phyloP scores from a whole-genome alignment of 2,329 filamentous ascomycete species.

The Lachnellula hyalina region DNA sequence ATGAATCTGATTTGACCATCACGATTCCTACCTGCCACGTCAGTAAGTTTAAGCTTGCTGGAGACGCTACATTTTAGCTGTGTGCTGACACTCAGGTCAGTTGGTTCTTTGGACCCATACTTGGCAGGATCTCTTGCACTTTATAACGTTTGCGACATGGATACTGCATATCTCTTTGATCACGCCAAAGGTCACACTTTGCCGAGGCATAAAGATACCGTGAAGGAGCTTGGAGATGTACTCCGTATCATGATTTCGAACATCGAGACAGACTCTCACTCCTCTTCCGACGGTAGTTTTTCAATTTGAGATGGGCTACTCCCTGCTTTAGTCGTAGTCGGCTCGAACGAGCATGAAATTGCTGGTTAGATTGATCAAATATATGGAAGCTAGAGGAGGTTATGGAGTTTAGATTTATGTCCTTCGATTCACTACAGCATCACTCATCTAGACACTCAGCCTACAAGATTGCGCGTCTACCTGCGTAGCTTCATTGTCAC shows the following conservation, averaged over 20 bases:
- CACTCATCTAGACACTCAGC: too few relatives aligned
- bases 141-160: conserved; percentile 59
- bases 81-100: conserved; percentile 24
- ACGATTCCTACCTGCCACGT: conserved; percentile 49
- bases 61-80: not conserved
- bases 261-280: conserved; percentile 4
- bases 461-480: too few relatives aligned
- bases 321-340: not conserved
- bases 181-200: conserved; percentile 61
- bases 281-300: not conserved
- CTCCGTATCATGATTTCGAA: conserved; percentile 22
- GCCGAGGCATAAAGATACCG: conserved; percentile 42
- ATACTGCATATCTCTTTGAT: conserved; percentile 57
- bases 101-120: conserved; percentile 56
- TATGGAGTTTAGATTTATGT: too few relatives aligned
- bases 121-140: conserved; percentile 57
- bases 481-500: too few relatives aligned
- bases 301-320: not conserved
- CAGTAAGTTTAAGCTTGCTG: conserved; percentile 35
- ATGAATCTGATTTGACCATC: conserved; percentile 46
- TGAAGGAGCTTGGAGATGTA: conserved; percentile 31
- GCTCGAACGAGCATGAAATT: not conserved
- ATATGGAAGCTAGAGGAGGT: too few relatives aligned
- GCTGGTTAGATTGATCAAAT: too few relatives aligned
- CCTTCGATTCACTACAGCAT: too few relatives aligned